Base-by-base conservation (phyloP, 352 stramenopile genomes). In the Thalassiosira oceanica region DNA sequence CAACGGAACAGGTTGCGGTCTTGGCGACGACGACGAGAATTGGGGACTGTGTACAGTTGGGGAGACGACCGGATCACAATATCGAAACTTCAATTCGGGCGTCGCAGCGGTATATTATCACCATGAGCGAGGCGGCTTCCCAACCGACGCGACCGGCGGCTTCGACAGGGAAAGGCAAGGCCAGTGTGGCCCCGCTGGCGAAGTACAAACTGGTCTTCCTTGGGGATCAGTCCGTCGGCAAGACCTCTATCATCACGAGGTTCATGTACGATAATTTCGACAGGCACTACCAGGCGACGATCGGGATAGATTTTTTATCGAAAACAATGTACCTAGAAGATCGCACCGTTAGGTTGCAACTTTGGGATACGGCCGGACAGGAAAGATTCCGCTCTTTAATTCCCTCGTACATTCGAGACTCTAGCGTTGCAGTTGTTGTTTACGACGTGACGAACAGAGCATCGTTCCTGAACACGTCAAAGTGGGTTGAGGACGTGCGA, bases 301-400 rank as follows among this genome's bases (percentile, higher is more conserved):
- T 99, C 74, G 97, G 97, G 42, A 99, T 99, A 74, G 97, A 99
- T 78, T 99, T 99, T 57, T 78, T 99, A 16, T 98, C 94, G 63
- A 99, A 99, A 85, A 99, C 97, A 1, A 89, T 92, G 84, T 90
- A 98, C 90, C 89, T 99, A 97, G 82, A 98, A 77, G 96, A 99
- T 74, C 92, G 96, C 4, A 99, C 96, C 0, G 96, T 99, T 52
- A 90, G 96, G 26, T 85, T 99, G 58, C 97, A 99, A 85, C 90
- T 99, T 16, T 99, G 97, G 97, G 96, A 99, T 79, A 99, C 97
- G 10, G 96, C 96, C 1, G 96, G 96, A 10, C 95, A 99, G 83
- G 96, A 99, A 87, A 93, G 81, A 53, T 92, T 92, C 85, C 79
- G 58, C 13, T 86, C 69, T 23, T 56, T 92, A 4, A 92, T 92